These are phyloP conservation scores for Sicyos edulis DNA, from an alignment of 306 rosid species.

Conservation along the genomic window DNA sequence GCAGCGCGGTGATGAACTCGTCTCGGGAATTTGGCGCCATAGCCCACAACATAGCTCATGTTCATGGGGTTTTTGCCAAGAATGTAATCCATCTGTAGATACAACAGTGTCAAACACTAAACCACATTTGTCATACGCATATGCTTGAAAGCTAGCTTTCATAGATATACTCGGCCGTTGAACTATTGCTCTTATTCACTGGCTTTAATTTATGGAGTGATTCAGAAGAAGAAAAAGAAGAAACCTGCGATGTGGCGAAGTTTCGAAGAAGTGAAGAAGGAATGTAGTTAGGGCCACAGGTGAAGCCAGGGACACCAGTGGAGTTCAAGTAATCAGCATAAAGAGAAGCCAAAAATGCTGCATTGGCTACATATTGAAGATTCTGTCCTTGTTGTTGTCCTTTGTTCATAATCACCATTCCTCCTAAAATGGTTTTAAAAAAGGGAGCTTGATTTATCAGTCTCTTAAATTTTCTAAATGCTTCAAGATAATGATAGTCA, in stretches of 20 bases:
- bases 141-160: no score
- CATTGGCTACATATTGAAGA: conserved; percentile 56
- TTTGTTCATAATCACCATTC: conserved; percentile 44
- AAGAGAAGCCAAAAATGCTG: conserved; percentile 59
- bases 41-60: conserved; percentile 62
- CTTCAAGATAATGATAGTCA: no score
- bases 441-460: no score
- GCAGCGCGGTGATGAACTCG: conserved; percentile 59
- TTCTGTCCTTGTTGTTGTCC: conserved; percentile 38
- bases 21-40: conserved; percentile 43
- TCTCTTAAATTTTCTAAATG: no score
- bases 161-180: no score
- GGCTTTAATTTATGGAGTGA: no score
- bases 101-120: no score
- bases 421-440: conserved; percentile 31
- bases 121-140: no score
- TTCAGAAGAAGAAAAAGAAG: background rate
- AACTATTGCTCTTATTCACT: no score
- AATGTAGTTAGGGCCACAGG: conserved; percentile 37
- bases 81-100: conserved; percentile 52
- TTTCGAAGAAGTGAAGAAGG: conserved; percentile 26
- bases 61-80: conserved; percentile 62
- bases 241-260: conserved; percentile 63
- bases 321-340: conserved; percentile 54
- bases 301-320: conserved; percentile 43